A percentile compares a stretch with the other conserved stretches of the same genome.
Evolutionary conservation across 164 flowering plant genomes (phyloP).

Genomic region (Aristolochia fimbriata): DNA sequence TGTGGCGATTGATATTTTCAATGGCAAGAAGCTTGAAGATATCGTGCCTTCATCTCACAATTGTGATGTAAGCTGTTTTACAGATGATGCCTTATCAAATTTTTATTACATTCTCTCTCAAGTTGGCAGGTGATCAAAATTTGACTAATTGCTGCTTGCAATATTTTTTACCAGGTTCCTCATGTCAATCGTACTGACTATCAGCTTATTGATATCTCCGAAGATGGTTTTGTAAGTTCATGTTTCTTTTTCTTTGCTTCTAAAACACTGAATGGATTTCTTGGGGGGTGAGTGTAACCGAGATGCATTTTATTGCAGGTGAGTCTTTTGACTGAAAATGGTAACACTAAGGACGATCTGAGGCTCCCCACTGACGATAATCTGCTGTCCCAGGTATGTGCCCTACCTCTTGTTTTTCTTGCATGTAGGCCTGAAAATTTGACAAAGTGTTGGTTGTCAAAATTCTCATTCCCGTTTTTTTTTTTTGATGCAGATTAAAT

Average conservation of each 20-base stretch:
- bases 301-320: constrained; percentile 14
- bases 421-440: too few species aligned
- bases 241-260: neutral
- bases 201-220: constrained; percentile 46
- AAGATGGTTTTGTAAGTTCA: constrained; percentile 42
- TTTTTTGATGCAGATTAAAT: constrained; percentile 5
- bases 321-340: constrained; percentile 30
- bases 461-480: neutral
- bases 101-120: neutral
- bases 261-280: neutral
- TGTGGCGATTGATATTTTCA: constrained; percentile 40
- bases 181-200: constrained; percentile 44
- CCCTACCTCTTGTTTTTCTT: too few species aligned
- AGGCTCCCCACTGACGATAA: constrained; percentile 33
- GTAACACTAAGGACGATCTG: constrained; percentile 26
- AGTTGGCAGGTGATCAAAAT: neutral
- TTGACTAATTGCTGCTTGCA: neutral
- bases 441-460: too few species aligned
- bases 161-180: constrained; percentile 26
- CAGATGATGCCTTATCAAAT: neutral
- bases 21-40: constrained; percentile 29
- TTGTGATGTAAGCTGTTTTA: constrained; percentile 12
- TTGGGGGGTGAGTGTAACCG: neutral
- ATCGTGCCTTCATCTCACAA: constrained; percentile 29
- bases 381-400: constrained; percentile 23